A percentile compares a stretch with the other conserved stretches of the same genome.
phyloP scores from a whole-genome alignment of 2,329 filamentous ascomycete genomes.

The Chalaropsis thielavioides region DNA sequence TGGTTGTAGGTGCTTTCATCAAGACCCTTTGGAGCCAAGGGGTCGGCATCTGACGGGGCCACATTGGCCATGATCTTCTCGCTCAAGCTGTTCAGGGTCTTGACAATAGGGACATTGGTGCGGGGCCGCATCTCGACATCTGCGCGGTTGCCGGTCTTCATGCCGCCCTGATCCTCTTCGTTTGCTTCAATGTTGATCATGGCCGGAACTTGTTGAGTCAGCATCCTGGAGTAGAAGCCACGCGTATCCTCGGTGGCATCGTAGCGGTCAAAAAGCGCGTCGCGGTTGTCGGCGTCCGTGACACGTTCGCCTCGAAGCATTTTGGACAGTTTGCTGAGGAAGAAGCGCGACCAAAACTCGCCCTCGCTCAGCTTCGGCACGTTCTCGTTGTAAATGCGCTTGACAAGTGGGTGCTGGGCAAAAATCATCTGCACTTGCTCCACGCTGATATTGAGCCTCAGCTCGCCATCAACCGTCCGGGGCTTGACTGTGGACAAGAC shows the following conservation, averaged over 20 bases:
- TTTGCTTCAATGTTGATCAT: slow-evolving; percentile 90
- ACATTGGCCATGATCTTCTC: slow-evolving; percentile 89
- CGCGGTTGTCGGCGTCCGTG: slow-evolving; percentile 58
- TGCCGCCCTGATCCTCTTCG: slow-evolving; percentile 82
- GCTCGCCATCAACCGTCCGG: slow-evolving; percentile 55
- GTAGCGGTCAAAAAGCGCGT: slow-evolving; percentile 75
- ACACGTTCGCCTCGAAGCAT: slow-evolving; percentile 82
- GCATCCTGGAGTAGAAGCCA: slow-evolving; percentile 37
- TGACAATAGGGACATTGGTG: slow-evolving; percentile 72
- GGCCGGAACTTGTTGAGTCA: slow-evolving; percentile 58
- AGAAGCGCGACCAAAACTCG: slow-evolving; percentile 90
- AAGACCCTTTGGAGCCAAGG: slow-evolving; percentile 41
- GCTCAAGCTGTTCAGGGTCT: slow-evolving; percentile 76
- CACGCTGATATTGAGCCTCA: slow-evolving; percentile 70
- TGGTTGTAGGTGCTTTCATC: slow-evolving; percentile 62
- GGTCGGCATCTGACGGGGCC: slow-evolving; percentile 57
- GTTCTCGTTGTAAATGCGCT: slow-evolving; percentile 82
- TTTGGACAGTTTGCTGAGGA: slow-evolving; percentile 78
- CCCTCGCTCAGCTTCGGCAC: slow-evolving; percentile 66
- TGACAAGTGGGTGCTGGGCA: slow-evolving; percentile 79
- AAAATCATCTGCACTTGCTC: slow-evolving; percentile 92
- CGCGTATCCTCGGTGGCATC: slow-evolving; percentile 55
- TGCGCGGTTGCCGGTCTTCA: slow-evolving; percentile 66
- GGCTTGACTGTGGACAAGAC: slow-evolving; percentile 83
- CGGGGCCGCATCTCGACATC: slow-evolving; percentile 81